A percentile compares a stretch with the other conserved stretches of the same genome.
Conservation (phyloP, 1,139 yeast genomes). For the Ashbya aceris region DNA sequence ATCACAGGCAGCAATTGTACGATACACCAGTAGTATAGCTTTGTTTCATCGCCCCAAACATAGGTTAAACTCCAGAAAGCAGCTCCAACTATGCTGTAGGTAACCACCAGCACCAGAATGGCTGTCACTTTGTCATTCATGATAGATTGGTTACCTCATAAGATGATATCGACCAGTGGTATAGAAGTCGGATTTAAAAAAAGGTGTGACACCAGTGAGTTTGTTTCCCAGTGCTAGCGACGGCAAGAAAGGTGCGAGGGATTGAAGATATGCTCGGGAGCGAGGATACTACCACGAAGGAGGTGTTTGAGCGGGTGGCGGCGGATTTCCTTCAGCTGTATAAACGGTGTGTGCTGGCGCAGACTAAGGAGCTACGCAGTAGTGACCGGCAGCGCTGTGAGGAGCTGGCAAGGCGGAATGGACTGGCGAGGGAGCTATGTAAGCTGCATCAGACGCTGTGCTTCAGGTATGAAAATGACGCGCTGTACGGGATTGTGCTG, state of each 20-base stretch:
- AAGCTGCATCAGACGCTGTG: constrained; percentile 18
- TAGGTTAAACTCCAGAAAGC: constrained; percentile 7
- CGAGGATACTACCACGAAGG: too few species aligned
- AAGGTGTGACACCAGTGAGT: too few species aligned
- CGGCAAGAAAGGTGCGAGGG: too few species aligned
- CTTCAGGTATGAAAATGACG: constrained; percentile 23
- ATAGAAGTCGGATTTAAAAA: too few species aligned
- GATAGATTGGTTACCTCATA: not conserved
- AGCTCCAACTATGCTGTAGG: constrained; percentile 6
- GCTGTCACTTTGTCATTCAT: constrained; percentile 11
- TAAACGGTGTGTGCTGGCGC: too few species aligned
- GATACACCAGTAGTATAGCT: constrained; percentile 19
- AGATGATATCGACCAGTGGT: too few species aligned
- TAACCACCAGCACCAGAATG: constrained; percentile 8
- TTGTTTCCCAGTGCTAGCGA: too few species aligned
- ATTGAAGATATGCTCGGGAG: too few species aligned
- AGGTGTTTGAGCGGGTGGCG: too few species aligned
- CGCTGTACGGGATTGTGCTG: constrained; percentile 29
- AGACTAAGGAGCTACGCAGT: not conserved
- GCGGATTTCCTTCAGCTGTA: too few species aligned
- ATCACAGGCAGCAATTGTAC: constrained; percentile 17
- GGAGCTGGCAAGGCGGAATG: constrained; percentile 12
- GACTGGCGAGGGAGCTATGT: constrained; percentile 20
- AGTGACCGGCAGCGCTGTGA: constrained; percentile 18
- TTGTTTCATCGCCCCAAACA: constrained; percentile 8